Evolutionary conservation across 768 basidiomycete genomes (phyloP).

Genomic region (Amanita molliuscula): DNA sequence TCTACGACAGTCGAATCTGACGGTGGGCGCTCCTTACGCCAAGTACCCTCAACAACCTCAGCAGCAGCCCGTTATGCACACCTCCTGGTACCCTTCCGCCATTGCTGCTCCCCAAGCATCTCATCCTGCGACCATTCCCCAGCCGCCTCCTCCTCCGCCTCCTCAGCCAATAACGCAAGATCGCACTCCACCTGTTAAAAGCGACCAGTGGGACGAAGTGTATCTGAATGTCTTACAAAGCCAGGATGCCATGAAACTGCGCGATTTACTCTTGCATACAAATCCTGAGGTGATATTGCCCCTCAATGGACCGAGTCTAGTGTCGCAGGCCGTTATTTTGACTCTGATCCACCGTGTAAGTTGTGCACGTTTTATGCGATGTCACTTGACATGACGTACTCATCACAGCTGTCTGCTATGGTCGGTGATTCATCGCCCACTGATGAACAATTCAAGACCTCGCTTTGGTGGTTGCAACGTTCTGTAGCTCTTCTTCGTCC

Average conservation of each 20-base stretch:
- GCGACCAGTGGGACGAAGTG: slow-evolving; percentile 79
- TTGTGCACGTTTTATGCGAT: slow-evolving; percentile 9
- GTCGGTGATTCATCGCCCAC: slow-evolving; percentile 67
- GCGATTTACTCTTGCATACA: slow-evolving; percentile 61
- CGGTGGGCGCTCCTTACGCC: slow-evolving; percentile 24
- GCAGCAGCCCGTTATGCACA: slow-evolving; percentile 27
- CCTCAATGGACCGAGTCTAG: slow-evolving; percentile 50
- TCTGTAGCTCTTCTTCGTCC: slow-evolving; percentile 61
- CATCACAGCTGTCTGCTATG: slow-evolving; percentile 52
- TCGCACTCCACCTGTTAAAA: slow-evolving; percentile 41
- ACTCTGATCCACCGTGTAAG: slow-evolving; percentile 76
- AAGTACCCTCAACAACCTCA: slow-evolving; percentile 26
- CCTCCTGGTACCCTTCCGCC: slow-evolving; percentile 50
- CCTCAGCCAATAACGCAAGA: slow-evolving; percentile 26
- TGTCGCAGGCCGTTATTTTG: slow-evolving; percentile 78
- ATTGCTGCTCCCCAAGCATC: slow-evolving; percentile 80
- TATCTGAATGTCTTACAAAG: slow-evolving; percentile 70
- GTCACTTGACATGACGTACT: slow-evolving; percentile 2
- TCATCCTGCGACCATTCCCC: slow-evolving; percentile 66
- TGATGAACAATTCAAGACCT: slow-evolving; percentile 74
- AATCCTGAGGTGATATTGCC: slow-evolving; percentile 80
- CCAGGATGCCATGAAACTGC: slow-evolving; percentile 65
- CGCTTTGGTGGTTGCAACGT: slow-evolving; percentile 83
- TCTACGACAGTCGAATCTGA: slow-evolving; percentile 31
- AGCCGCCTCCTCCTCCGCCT: slow-evolving; percentile 39